A percentile compares a stretch with the other conserved stretches of the same genome.
Conservation (phyloP, 1,139 yeast species). For the Scheffersomyces titani region DNA sequence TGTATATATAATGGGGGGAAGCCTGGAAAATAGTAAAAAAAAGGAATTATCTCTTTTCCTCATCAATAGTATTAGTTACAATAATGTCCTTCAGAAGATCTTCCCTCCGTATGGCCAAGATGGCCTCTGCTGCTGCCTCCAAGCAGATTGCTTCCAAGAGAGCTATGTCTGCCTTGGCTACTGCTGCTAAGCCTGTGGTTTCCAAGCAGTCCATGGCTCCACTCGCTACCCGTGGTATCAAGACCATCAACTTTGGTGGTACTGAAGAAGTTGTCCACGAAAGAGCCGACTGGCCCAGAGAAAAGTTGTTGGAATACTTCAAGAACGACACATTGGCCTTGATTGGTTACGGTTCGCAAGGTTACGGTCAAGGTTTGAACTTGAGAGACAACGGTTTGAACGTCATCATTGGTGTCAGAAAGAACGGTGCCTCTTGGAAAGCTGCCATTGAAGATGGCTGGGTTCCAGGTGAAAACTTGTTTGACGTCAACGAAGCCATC, state of each 20-base stretch:
- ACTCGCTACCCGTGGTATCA: slow-evolving; percentile 74
- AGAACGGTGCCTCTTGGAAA: slow-evolving; percentile 99
- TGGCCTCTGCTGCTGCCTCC: slow-evolving; percentile 53
- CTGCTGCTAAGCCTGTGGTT: slow-evolving; percentile 49
- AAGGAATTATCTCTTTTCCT: slow-evolving; percentile 1
- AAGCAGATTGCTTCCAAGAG: slow-evolving; percentile 60
- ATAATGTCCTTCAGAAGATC: slow-evolving; percentile 64
- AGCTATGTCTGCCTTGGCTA: slow-evolving; percentile 63
- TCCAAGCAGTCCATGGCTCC: slow-evolving; percentile 36
- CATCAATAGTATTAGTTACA: slow-evolving; percentile 1
- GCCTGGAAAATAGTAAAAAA: not conserved
- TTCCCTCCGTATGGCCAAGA: slow-evolving; percentile 62
- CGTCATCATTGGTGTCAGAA: slow-evolving; percentile 97
- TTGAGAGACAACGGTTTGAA: slow-evolving; percentile 98
- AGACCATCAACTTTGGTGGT: slow-evolving; percentile 97
- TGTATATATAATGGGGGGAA: slow-evolving; percentile 9
- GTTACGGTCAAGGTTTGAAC: slow-evolving; percentile 99
- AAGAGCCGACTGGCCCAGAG: slow-evolving; percentile 99
- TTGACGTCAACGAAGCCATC: slow-evolving; percentile 93
- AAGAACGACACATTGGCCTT: slow-evolving; percentile 96
- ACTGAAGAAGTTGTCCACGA: slow-evolving; percentile 94
- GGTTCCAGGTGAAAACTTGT: slow-evolving; percentile 99
- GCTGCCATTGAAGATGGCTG: slow-evolving; percentile 99
- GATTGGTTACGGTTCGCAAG: slow-evolving; percentile 99
- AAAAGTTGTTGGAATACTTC: slow-evolving; percentile 93